Evolutionary conservation across 2,329 filamentous ascomycete genomes (phyloP).

Genomic region (Daldinia eschscholtzii): DNA sequence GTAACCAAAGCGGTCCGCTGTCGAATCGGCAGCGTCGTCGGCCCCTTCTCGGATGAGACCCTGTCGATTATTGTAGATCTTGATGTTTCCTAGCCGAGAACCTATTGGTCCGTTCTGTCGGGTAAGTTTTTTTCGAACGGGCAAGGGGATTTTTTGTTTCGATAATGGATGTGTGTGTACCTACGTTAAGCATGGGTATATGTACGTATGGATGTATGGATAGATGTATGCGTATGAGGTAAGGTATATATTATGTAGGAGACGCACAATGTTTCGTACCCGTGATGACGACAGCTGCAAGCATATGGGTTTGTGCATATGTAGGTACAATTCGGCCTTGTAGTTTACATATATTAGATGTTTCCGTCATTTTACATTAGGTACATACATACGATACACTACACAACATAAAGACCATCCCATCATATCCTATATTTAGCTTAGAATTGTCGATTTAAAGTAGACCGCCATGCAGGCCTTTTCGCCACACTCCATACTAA

Average conservation of each 20-base stretch:
- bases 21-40: conserved; percentile 32
- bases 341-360: background rate
- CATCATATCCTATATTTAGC: conserved; percentile 28
- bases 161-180: background rate
- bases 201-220: background rate
- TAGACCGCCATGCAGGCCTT: conserved; percentile 1
- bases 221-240: too few species aligned
- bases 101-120: too few species aligned
- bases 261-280: conserved; percentile 4
- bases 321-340: conserved; percentile 2
- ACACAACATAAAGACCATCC: background rate
- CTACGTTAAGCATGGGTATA: background rate
- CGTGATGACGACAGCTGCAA: conserved; percentile 30
- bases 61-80: conserved; percentile 30
- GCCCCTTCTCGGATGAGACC: conserved; percentile 31
- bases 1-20: conserved; percentile 5
- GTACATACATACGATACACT: background rate
- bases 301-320: background rate
- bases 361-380: background rate
- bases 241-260: background rate
- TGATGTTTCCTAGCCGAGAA: conserved; percentile 6
- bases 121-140: background rate
- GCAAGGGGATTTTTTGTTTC: background rate
- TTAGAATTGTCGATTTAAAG: background rate
- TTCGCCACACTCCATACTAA: background rate